Base-by-base conservation (phyloP, 768 basidiomycete genomes). In the Tephrocybe sp. region DNA sequence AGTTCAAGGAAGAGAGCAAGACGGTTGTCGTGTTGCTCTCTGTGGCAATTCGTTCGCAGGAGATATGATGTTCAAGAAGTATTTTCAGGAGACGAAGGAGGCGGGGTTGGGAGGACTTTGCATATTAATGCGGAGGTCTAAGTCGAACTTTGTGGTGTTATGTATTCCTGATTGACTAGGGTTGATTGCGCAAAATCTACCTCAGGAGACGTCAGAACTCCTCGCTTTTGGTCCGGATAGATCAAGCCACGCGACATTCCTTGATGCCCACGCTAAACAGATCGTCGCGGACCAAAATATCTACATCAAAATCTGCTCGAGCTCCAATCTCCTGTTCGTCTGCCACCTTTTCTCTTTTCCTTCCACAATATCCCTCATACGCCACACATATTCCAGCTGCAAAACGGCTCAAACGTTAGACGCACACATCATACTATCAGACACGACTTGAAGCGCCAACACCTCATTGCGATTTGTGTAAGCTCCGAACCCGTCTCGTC, bases 211-310 rank as follows among this genome's bases (percentile, higher is more conserved):
- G 1, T 64, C 77, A 8, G 61, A 68, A 30, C 68, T 92, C 12
- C 75, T 92, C 0, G 78, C 79, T 1, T 83, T 75, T 63, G 63
- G 66, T 18, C 90, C 90, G 0, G 73, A 84, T 44, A 72, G 91
- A 36, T 69, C 92, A 0, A 87, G 91, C 0, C 91, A 93, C 52
- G 91, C 88, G 2, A 92, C 91, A 0, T 91, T 87, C 66, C 74
- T 94, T 19, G 70, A 82, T 50, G 77, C 78, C 2, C 78, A 80
- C 39, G 79, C 81, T 0, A 77, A 79, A 52, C 64, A 69, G 1
- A 61, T 83, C 33, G 86, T 90, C 7, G 66, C 78, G 45, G 53
- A 69, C 27, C 64, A 71, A 21, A 75, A 79, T 30, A 78, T 78
- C 36, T 81, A 80, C 60, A 77, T 92, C 33, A 91, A 93, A 65